Base-by-base conservation (phyloP, 805 yeast genomes). In the Kodamaea jinghongensis region DNA sequence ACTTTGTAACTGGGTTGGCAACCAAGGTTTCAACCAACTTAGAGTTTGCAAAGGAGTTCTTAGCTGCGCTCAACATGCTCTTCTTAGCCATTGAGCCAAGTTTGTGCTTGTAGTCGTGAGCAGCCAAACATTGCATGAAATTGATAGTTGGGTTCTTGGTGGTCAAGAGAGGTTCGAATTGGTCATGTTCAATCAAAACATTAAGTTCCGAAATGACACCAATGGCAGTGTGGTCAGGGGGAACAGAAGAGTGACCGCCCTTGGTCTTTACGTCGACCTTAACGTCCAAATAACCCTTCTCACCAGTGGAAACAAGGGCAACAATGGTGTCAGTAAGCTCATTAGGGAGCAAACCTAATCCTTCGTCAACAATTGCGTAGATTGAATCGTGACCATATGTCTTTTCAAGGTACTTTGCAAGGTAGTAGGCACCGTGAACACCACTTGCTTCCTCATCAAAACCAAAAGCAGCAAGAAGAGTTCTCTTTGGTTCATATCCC, bases 171-270 rank as follows among this genome's bases (percentile, higher is more conserved):
- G 81, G 67, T 13, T 62, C 55, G 51, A 66, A 81, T 6, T 81
- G 82, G 44, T 76, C 72, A 8, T 60, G 56, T 57, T 88, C 96
- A 29, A 86, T 64, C 12, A 57, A 48, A 7, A 66, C 58, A 8
- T 81, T 67, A 40, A 86, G 64, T 42, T 82, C 79, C 2, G 87
- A 70, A 37, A 81, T 66, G 27, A 86, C 73, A 9, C 93, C 96
- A 60, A 87, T 84, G 2, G 84, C 73, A 4, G 95, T 85, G 54
- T 86, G 93, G 34, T 77, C 82, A 2, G 90, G 91, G 6, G 95
- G 93, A n/a, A 73, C 58, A 6, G 90, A 82, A 1, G 91, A 79
- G 55, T 85, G 95, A 6, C 95, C 95, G 28, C 95, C 95, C 10
- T 79, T 77, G 14, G 85, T 79, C 16, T 63, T 61, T 29, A 84